Conservation (phyloP, 202 grass and related monocot species). For the Carex arenaria region DNA sequence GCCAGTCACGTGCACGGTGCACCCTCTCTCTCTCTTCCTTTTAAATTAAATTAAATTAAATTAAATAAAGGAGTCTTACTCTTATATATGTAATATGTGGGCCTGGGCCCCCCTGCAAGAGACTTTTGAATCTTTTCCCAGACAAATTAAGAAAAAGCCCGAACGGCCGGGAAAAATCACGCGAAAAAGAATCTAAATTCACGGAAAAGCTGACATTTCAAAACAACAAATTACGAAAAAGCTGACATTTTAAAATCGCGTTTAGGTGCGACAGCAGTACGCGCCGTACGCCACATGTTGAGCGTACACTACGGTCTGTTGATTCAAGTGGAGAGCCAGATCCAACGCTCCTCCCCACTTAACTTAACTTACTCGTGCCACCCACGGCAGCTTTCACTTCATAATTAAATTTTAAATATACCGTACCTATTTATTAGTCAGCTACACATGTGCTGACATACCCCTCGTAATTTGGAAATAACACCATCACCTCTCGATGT, state of each 20-base stretch:
- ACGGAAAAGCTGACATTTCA: neutral
- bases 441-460: constrained; percentile 9
- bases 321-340: neutral
- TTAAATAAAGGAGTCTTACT: neutral
- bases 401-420: neutral
- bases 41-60: no score
- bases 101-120: neutral
- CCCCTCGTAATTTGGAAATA: constrained; percentile 7
- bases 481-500: neutral
- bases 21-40: no score
- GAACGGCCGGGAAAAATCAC: neutral
- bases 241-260: neutral
- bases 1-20: constrained; percentile 8
- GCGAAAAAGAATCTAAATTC: constrained; percentile 10
- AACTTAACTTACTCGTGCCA: neutral
- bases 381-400: neutral
- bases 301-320: neutral
- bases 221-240: constrained; percentile 8
- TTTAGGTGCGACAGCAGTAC: neutral
- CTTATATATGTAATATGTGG: neutral
- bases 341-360: constrained; percentile 14
- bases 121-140: neutral
- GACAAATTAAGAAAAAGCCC: neutral
- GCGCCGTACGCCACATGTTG: neutral
- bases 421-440: neutral